phyloP scores from a whole-genome alignment of 257 asterid genomes.

The Gynochthodes officinalis region DNA sequence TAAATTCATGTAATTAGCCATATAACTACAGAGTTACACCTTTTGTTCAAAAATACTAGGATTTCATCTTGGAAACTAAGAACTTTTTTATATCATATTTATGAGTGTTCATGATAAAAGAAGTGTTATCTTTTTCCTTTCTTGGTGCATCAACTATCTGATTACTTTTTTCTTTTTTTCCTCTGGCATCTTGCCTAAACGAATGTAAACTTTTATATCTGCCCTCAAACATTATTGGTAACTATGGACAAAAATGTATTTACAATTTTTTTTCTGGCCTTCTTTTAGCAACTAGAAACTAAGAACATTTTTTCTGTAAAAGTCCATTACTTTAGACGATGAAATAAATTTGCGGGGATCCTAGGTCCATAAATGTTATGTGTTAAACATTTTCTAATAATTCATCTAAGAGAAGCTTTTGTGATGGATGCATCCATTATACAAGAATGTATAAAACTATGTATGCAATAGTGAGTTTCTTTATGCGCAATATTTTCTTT shows the following conservation, averaged over 20 bases:
- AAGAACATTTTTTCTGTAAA: not conserved
- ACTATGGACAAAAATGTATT: not conserved
- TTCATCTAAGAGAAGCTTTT: not conserved
- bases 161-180: not conserved
- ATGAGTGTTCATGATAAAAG: not conserved
- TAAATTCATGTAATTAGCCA: not conserved
- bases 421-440: not conserved
- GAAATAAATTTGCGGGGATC: not conserved
- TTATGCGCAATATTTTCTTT: not conserved
- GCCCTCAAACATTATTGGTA: not conserved
- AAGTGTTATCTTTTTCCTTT: not conserved
- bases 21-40: not conserved
- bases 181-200: too few species aligned
- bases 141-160: not conserved
- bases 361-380: not conserved
- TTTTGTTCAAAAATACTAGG: not conserved
- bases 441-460: not conserved
- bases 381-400: not conserved
- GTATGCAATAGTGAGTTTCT: not conserved
- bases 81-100: not conserved
- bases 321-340: not conserved
- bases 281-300: not conserved
- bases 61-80: not conserved
- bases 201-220: not conserved
- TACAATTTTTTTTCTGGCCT: not conserved